These are phyloP conservation scores for Quercus ilex DNA, from an alignment of 306 rosid genomes.

Conservation along the genomic window DNA sequence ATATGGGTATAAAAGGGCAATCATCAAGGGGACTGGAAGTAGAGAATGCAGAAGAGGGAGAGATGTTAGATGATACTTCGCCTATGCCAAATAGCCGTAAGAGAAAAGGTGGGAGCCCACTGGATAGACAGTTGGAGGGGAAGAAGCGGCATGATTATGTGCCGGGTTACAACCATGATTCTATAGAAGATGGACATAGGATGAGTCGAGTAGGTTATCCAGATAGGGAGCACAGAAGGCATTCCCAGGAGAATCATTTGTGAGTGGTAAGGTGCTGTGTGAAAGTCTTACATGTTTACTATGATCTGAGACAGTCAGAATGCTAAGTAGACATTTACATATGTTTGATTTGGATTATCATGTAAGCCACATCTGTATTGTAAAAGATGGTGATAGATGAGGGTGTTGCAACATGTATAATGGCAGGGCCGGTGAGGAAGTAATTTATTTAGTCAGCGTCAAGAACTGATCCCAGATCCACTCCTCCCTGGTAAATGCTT, in stretches of 20 bases:
- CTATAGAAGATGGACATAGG: constrained; percentile 44
- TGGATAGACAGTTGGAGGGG: constrained; percentile 46
- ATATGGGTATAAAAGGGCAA: constrained; percentile 32
- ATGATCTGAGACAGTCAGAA: neutral
- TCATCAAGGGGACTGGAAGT: constrained; percentile 40
- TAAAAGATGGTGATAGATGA: neutral
- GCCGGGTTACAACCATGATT: constrained; percentile 48
- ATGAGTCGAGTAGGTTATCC: constrained; percentile 44
- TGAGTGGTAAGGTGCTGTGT: constrained; percentile 17
- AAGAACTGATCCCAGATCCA: neutral
- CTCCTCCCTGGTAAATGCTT: neutral
- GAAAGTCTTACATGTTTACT: neutral
- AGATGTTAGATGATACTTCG: constrained; percentile 56
- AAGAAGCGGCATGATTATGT: constrained; percentile 50
- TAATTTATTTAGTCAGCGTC: neutral
- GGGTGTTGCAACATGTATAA: neutral
- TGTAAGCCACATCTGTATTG: neutral
- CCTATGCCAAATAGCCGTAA: constrained; percentile 66
- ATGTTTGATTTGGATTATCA: constrained; percentile 1
- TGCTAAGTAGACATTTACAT: neutral
- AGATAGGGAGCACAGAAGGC: constrained; percentile 71
- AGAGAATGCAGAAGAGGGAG: constrained; percentile 85
- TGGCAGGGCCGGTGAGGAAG: neutral
- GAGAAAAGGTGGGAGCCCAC: constrained; percentile 81
- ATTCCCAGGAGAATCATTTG: constrained; percentile 62